Evolutionary conservation across 2,329 filamentous ascomycete genomes (phyloP).

Genomic region (Alternaria gaisen): DNA sequence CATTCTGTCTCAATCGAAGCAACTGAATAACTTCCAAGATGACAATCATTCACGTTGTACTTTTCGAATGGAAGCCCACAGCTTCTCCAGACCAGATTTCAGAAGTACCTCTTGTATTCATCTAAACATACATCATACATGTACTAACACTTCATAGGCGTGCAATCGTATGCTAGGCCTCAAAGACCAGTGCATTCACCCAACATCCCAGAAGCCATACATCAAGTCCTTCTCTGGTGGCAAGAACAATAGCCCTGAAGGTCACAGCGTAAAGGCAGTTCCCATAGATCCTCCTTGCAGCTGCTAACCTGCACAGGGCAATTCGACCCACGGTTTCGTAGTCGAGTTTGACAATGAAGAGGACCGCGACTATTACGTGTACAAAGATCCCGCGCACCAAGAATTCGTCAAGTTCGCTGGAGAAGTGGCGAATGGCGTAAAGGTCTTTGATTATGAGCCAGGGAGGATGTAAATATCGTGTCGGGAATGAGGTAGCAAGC

Average conservation of each 20-base stretch:
- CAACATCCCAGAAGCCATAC: conserved; percentile 66
- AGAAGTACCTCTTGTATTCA: conserved; percentile 55
- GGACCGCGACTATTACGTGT: conserved; percentile 74
- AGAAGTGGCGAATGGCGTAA: conserved; percentile 61
- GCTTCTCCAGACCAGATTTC: conserved; percentile 61
- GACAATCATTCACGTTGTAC: conserved; percentile 73
- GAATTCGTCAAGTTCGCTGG: conserved; percentile 65
- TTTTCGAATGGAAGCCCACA: conserved; percentile 70
- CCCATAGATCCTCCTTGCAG: neutral
- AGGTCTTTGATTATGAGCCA: conserved; percentile 68
- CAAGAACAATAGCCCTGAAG: conserved; percentile 69
- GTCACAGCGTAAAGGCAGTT: conserved; percentile 53
- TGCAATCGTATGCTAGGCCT: conserved; percentile 67
- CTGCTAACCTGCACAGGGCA: conserved; percentile 54
- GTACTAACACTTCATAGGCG: conserved; percentile 52
- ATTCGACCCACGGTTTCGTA: conserved; percentile 74
- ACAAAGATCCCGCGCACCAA: conserved; percentile 70
- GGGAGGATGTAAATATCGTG: conserved; percentile 56
- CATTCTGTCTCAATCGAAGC: neutral
- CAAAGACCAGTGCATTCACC: conserved; percentile 67
- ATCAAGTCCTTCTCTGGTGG: conserved; percentile 68
- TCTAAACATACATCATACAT: neutral
- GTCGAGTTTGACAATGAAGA: conserved; percentile 69
- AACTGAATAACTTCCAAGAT: conserved; percentile 51
- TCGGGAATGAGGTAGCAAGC: neutral